Percentiles rank a stretch among this genome's conserved stretches.
phyloP scores from a whole-genome alignment of 495 filamentous ascomycete genomes.

The Aspergillus sclerotioniger region DNA sequence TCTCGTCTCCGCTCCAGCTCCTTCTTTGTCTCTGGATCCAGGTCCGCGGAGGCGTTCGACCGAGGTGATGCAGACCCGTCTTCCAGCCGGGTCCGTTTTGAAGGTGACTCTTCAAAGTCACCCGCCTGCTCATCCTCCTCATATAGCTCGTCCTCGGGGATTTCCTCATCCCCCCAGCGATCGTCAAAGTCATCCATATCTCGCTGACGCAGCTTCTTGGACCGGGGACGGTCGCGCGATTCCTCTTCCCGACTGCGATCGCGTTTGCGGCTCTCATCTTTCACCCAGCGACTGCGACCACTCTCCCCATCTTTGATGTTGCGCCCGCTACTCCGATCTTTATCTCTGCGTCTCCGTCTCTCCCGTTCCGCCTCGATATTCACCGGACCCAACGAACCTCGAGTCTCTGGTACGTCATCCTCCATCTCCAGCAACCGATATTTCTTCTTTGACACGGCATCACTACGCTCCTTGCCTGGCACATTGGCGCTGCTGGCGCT shows the following conservation, averaged over 20 bases:
- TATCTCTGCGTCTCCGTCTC: conserved; percentile 45
- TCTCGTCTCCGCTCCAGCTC: conserved; percentile 61
- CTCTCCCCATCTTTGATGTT: conserved; percentile 36
- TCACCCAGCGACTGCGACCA: conserved; percentile 29
- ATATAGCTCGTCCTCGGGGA: conserved; percentile 40
- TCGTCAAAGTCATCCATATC: conserved; percentile 63
- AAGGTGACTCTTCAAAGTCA: conserved; percentile 52
- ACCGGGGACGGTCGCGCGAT: conserved; percentile 44
- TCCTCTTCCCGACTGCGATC: conserved; percentile 43
- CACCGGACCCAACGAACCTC: conserved; percentile 44
- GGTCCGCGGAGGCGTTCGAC: conserved; percentile 46
- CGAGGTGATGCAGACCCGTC: conserved; percentile 50
- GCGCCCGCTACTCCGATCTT: conserved; percentile 33
- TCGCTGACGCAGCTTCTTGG: conserved; percentile 54
- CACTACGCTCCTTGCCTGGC: conserved; percentile 18
- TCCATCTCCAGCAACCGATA: conserved; percentile 85
- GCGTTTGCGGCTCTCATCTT: conserved; percentile 41
- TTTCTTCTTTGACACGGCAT: conserved; percentile 53
- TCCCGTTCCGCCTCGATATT: conserved; percentile 53
- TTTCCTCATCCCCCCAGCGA: conserved; percentile 78
- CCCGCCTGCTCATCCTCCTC: conserved; percentile 29
- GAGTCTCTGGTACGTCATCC: conserved; percentile 52
- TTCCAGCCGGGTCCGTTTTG: conserved; percentile 59
- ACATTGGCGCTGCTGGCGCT: background rate
- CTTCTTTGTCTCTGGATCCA: conserved; percentile 57